Evolutionary conservation across 495 filamentous ascomycete species (phyloP).

Genomic region (Aspergillus campestris): DNA sequence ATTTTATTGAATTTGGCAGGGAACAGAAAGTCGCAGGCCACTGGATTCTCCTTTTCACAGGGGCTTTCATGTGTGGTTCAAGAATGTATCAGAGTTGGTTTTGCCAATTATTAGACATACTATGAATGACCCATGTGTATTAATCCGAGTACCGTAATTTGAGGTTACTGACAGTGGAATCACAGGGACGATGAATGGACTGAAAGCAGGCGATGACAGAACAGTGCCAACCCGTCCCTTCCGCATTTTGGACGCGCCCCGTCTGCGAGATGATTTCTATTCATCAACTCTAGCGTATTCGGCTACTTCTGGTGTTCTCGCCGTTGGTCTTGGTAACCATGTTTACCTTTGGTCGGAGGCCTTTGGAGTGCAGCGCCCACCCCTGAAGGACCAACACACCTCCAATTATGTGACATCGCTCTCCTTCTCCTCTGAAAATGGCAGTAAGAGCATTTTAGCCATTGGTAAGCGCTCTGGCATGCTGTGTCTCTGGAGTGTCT

Average conservation of each 20-base stretch:
- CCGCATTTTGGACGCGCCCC: constrained; percentile 83
- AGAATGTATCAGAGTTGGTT: not conserved
- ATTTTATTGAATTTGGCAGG: not conserved
- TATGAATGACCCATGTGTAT: not conserved
- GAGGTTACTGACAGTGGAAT: not conserved
- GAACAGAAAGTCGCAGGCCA: not conserved
- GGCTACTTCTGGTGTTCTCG: constrained; percentile 59
- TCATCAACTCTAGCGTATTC: constrained; percentile 88
- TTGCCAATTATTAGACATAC: constrained; percentile 1
- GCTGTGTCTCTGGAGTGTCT: constrained; percentile 52
- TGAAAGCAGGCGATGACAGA: constrained; percentile 7
- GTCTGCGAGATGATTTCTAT: constrained; percentile 89
- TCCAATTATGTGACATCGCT: constrained; percentile 69
- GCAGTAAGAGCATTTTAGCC: constrained; percentile 72
- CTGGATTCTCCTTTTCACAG: too few species aligned
- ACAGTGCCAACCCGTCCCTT: constrained; percentile 64
- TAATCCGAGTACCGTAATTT: too few species aligned
- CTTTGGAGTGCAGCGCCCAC: constrained; percentile 43
- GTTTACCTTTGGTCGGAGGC: constrained; percentile 88
- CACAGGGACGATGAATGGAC: constrained; percentile 17
- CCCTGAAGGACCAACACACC: constrained; percentile 28
- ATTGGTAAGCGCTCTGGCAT: constrained; percentile 69
- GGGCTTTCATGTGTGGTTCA: not conserved
- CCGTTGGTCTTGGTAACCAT: constrained; percentile 71
- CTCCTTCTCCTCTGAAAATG: constrained; percentile 76